These are phyloP conservation scores for Spizellomyces punctatus DNA, from an alignment of 192 early-diverging fungal genomes.

Conservation along the genomic window DNA sequence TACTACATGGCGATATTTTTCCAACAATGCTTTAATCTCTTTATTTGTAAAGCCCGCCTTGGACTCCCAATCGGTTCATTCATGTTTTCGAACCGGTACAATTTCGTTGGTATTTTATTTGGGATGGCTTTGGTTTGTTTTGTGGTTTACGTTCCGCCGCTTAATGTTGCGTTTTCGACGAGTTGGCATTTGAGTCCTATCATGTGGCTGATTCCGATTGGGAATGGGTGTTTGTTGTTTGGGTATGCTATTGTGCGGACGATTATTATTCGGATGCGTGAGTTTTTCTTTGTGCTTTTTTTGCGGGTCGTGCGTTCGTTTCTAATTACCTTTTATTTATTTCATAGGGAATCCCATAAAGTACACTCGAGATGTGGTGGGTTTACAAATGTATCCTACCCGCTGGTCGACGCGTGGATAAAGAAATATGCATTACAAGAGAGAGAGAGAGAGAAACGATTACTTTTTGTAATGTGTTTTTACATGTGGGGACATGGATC, in stretches of 20 bases:
- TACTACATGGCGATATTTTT: slow-evolving; percentile 81
- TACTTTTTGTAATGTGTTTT: no score
- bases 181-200: slow-evolving; percentile 67
- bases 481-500: no score
- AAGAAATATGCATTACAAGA: neutral
- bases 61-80: slow-evolving; percentile 55
- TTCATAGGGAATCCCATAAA: slow-evolving; percentile 64
- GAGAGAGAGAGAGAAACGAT: no score
- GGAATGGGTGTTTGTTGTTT: slow-evolving; percentile 76
- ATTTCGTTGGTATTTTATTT: slow-evolving; percentile 70
- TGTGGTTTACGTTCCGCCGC: slow-evolving; percentile 83
- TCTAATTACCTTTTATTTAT: slow-evolving; percentile 29
- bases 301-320: no score
- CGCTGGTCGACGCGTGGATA: slow-evolving; percentile 51
- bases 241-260: slow-evolving; percentile 72
- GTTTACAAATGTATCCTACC: slow-evolving; percentile 85
- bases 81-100: slow-evolving; percentile 78
- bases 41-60: slow-evolving; percentile 78
- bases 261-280: slow-evolving; percentile 60
- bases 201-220: slow-evolving; percentile 87
- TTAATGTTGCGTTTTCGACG: slow-evolving; percentile 64
- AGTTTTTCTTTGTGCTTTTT: slow-evolving; percentile 4
- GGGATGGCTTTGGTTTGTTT: slow-evolving; percentile 70
- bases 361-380: slow-evolving; percentile 76
- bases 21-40: slow-evolving; percentile 93